Evolutionary conservation across 306 rosid genomes (phyloP).

Genomic region (Cicer arietinum): DNA sequence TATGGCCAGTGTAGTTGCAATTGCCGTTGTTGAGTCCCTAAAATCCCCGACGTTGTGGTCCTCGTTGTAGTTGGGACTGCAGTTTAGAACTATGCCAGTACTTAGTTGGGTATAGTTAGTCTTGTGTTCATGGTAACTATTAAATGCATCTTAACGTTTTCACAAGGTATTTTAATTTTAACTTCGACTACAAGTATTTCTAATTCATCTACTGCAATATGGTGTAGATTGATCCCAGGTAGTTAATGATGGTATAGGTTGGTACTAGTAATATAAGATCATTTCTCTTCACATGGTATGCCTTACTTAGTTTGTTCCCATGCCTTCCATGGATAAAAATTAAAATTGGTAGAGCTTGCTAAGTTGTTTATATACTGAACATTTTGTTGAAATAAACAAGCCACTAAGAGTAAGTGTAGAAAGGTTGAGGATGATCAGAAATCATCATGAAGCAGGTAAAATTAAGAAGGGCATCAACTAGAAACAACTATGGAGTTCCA

Average conservation of each 20-base stretch:
- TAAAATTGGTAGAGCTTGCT: neutral
- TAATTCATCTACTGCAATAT: neutral
- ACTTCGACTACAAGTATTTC: neutral
- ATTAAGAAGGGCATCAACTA: neutral
- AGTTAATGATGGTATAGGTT: neutral
- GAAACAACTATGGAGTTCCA: neutral
- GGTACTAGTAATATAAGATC: neutral
- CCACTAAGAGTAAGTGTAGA: neutral
- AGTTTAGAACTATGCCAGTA: neutral
- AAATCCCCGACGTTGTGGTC: neutral
- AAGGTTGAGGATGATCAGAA: conserved; percentile 2
- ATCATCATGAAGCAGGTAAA: neutral
- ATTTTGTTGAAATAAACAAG: neutral
- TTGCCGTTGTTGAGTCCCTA: neutral
- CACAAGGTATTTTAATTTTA: neutral
- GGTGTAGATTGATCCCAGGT: neutral
- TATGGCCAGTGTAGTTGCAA: neutral
- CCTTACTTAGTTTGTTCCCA: conserved; percentile 4
- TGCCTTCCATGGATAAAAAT: conserved; percentile 6
- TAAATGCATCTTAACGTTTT: conserved; percentile 15
- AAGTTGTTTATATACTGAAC: neutral
- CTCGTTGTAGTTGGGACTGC: neutral
- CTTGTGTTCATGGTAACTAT: neutral
- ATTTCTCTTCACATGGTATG: neutral
- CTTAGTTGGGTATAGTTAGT: neutral